Evolutionary conservation across 1,284 basidiomycete genomes (phyloP).

Genomic region (Wolfiporia cocos): DNA sequence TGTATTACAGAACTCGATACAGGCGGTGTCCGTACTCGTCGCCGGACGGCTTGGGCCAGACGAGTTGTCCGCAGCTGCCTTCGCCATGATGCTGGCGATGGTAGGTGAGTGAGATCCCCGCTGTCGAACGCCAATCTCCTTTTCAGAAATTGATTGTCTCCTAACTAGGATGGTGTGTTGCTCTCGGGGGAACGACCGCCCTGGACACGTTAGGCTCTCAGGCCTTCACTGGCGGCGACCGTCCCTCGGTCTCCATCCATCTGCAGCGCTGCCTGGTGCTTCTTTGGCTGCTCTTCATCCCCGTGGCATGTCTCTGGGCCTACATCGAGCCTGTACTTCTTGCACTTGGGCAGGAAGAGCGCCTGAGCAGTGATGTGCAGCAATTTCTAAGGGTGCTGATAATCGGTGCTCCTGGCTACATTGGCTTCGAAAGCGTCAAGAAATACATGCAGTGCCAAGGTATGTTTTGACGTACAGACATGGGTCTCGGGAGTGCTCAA

Average conservation of each 20-base stretch:
- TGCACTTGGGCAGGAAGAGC: constrained; percentile 50
- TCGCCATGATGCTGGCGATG: constrained; percentile 66
- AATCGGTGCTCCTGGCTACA: constrained; percentile 63
- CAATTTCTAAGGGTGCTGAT: constrained; percentile 57
- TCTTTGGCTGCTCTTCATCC: constrained; percentile 57
- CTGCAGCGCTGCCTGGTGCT: constrained; percentile 62
- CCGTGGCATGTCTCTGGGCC: constrained; percentile 54
- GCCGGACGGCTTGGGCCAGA: constrained; percentile 60
- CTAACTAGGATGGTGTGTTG: constrained; percentile 60
- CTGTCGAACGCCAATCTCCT: not conserved
- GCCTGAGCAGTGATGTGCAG: constrained; percentile 55
- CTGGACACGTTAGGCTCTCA: constrained; percentile 74
- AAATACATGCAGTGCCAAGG: constrained; percentile 79
- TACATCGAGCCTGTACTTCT: constrained; percentile 56
- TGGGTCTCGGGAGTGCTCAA: not conserved
- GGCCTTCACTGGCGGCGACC: constrained; percentile 58
- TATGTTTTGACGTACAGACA: constrained; percentile 21
- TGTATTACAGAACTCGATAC: constrained; percentile 62
- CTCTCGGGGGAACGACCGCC: constrained; percentile 71
- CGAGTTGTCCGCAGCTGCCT: constrained; percentile 60
- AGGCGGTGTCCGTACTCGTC: constrained; percentile 55
- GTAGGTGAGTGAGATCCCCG: constrained; percentile 25
- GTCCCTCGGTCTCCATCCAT: constrained; percentile 55
- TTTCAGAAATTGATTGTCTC: not conserved
- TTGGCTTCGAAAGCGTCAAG: constrained; percentile 72